Percentiles rank a stretch among this genome's conserved stretches.
phyloP scores from a whole-genome alignment of 192 early-diverging fungal genomes.

The Entrophospora sp. region DNA sequence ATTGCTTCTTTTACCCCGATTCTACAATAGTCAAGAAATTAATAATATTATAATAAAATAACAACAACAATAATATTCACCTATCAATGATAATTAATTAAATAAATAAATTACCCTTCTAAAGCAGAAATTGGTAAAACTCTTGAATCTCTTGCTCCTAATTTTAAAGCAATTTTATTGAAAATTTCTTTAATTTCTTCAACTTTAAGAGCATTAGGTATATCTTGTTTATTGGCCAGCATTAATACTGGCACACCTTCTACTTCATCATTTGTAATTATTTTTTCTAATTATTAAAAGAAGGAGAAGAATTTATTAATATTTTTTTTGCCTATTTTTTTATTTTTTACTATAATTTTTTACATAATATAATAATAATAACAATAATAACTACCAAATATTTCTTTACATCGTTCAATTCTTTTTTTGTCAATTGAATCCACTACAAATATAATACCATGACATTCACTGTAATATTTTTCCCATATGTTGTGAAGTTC shows the following conservation, averaged over 20 bases:
- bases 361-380: too few relatives aligned
- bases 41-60: slow-evolving; percentile 10
- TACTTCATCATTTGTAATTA: slow-evolving; percentile 65
- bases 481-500: slow-evolving; percentile 89
- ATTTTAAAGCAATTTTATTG: slow-evolving; percentile 72
- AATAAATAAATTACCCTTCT: slow-evolving; percentile 58
- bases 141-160: slow-evolving; percentile 80
- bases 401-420: slow-evolving; percentile 67
- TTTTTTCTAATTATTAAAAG: slow-evolving; percentile 43
- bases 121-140: slow-evolving; percentile 78
- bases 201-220: slow-evolving; percentile 55
- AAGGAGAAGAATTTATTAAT: neutral
- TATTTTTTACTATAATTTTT: neutral
- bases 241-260: slow-evolving; percentile 86
- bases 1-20: slow-evolving; percentile 77
- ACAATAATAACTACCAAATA: slow-evolving; percentile 78
- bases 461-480: slow-evolving; percentile 88
- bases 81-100: neutral
- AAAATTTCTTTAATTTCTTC: slow-evolving; percentile 87
- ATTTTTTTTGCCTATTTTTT: neutral
- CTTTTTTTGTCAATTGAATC: slow-evolving; percentile 77
- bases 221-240: slow-evolving; percentile 91
- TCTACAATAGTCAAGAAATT: slow-evolving; percentile 28
- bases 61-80: neutral
- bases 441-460: slow-evolving; percentile 89